Evolutionary conservation across 768 basidiomycete species (phyloP).

Genomic region (Aureoboletus auriporus): DNA sequence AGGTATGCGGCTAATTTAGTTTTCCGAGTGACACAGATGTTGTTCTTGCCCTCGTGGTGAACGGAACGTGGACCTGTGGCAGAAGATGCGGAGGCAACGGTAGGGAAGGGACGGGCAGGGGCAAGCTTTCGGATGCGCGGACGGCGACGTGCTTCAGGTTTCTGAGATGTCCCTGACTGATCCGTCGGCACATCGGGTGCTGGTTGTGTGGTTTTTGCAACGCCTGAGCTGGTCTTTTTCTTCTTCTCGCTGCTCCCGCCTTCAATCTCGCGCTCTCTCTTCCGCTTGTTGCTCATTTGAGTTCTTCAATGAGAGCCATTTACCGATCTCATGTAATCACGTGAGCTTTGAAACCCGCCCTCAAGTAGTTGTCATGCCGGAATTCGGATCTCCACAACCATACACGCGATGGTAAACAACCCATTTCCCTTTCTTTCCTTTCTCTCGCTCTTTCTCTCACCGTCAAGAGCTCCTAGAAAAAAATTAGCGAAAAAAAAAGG

Average conservation of each 20-base stretch:
- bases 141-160: conserved; percentile 7
- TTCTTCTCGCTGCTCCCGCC: conserved; percentile 10
- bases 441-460: conserved; percentile 25
- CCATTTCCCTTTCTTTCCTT: conserved; percentile 1
- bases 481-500: conserved; percentile 11
- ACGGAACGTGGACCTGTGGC: conserved; percentile 79
- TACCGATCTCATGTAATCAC: background rate
- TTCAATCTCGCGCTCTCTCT: conserved; percentile 10
- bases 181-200: no score
- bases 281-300: conserved; percentile 22
- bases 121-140: conserved; percentile 58
- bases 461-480: conserved; percentile 6
- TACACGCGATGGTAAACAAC: background rate
- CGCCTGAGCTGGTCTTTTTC: conserved; percentile 7
- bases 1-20: conserved; percentile 71
- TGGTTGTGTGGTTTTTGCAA: no score
- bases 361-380: conserved; percentile 14
- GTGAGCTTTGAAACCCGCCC: conserved; percentile 18
- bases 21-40: conserved; percentile 76
- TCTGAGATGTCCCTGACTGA: no score
- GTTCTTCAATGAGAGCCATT: no score
- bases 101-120: conserved; percentile 73
- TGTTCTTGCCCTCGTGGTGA: conserved; percentile 76
- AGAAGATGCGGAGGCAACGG: conserved; percentile 68
- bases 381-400: conserved; percentile 8